These are phyloP conservation scores for Limnanthes douglasii DNA, from an alignment of 345 rosid species.

Conservation along the genomic window DNA sequence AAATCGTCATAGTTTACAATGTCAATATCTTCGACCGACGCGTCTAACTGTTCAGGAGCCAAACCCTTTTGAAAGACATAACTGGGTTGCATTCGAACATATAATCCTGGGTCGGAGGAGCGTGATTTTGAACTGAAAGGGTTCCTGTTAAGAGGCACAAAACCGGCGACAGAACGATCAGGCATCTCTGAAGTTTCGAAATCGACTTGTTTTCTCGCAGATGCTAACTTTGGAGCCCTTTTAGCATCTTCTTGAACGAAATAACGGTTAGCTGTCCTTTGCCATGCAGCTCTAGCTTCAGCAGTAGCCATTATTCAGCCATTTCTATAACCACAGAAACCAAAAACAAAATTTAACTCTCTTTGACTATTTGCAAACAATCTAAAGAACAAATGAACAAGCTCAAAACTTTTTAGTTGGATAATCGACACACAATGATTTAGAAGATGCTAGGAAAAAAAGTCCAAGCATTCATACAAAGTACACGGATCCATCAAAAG, in stretches of 20 bases:
- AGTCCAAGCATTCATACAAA: too few relatives aligned
- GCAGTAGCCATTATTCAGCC: conserved; percentile 62
- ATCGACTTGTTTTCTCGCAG: conserved; percentile 38
- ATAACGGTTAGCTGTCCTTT: conserved; percentile 79
- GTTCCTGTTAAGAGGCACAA: conserved; percentile 38
- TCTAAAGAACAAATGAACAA: too few relatives aligned
- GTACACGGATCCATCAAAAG: too few relatives aligned
- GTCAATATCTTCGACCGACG: conserved; percentile 37
- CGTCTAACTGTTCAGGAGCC: conserved; percentile 26
- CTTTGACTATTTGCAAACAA: too few relatives aligned
- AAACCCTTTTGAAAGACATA: conserved; percentile 39
- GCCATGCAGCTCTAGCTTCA: conserved; percentile 91
- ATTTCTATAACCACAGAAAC: conserved; percentile 7
- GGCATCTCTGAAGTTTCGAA: conserved; percentile 24
- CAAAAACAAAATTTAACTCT: not conserved
- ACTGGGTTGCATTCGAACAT: conserved; percentile 58
- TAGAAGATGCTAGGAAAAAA: too few relatives aligned
- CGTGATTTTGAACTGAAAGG: conserved; percentile 31
- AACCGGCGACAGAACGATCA: conserved; percentile 29
- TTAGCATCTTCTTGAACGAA: conserved; percentile 98
- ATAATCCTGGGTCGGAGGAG: conserved; percentile 43
- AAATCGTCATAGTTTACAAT: conserved; percentile 21
- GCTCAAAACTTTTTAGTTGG: too few relatives aligned
- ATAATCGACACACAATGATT: too few relatives aligned
- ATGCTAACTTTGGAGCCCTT: conserved; percentile 90